Percentiles rank a stretch among this genome's conserved stretches.
phyloP scores from a whole-genome alignment of 495 filamentous ascomycete genomes.

The Penicillium paradoxum region DNA sequence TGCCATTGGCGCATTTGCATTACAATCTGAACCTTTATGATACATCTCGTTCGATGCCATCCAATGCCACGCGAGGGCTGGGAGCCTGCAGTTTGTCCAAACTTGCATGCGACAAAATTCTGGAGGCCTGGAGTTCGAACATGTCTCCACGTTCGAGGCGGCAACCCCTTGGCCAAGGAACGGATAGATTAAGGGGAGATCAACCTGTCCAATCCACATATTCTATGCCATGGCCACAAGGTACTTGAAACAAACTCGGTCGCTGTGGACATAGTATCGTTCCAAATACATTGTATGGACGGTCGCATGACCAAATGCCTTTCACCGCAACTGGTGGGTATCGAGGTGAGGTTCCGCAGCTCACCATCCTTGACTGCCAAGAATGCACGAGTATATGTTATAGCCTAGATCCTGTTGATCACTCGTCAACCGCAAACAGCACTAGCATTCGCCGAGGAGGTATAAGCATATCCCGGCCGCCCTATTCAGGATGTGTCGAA shows the following conservation, averaged over 20 bases:
- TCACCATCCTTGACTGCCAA: not conserved
- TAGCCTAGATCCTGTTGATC: not conserved
- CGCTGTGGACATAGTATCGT: not conserved
- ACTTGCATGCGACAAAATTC: not conserved
- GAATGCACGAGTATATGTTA: not conserved
- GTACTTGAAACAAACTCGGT: not conserved
- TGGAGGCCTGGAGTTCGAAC: not conserved
- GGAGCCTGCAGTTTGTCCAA: not conserved
- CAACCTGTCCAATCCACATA: not conserved
- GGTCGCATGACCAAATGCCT: not conserved
- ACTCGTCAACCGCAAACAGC: not conserved
- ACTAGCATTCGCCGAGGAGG: not conserved
- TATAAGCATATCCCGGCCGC: not conserved
- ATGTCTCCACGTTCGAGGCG: not conserved
- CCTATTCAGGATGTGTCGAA: not conserved
- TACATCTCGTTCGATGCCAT: not conserved
- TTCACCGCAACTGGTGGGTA: not conserved
- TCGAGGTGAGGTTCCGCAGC: not conserved
- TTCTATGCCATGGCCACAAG: too few relatives aligned
- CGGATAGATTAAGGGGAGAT: not conserved
- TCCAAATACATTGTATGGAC: not conserved
- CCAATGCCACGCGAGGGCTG: not conserved
- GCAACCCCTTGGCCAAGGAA: not conserved
- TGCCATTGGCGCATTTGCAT: too few relatives aligned
- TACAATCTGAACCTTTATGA: not conserved